Conservation (phyloP, 257 asterid genomes). For the Solanum phureja region DNA sequence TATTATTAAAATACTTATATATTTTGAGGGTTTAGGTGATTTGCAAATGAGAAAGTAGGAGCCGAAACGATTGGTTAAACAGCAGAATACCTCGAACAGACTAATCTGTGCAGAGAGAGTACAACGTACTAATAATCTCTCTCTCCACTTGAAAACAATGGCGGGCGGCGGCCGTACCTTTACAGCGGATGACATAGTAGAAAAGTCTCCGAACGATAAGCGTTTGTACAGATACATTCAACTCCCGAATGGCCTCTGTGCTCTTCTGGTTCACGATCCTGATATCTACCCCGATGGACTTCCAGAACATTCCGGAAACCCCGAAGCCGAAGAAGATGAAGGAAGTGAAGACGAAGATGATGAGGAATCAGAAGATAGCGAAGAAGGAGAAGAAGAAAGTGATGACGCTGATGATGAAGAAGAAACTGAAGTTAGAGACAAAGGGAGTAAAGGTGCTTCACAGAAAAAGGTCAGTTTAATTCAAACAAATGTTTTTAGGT, state of each 20-base stretch:
- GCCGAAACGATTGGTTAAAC: neutral
- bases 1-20: no score
- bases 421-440: conserved; percentile 16
- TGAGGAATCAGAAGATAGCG: conserved; percentile 23
- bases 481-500: neutral
- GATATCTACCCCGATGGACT: conserved; percentile 53
- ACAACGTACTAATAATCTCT: neutral
- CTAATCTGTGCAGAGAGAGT: neutral
- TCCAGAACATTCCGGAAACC: neutral
- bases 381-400: conserved; percentile 21
- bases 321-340: neutral
- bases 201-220: conserved; percentile 75
- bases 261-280: conserved; percentile 90
- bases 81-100: neutral
- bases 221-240: conserved; percentile 78
- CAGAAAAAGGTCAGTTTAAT: conserved; percentile 60
- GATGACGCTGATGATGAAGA: conserved; percentile 31
- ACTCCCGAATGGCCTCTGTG: conserved; percentile 78
- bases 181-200: conserved; percentile 73
- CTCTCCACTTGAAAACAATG: conserved; percentile 19
- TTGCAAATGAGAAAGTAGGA: neutral
- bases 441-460: conserved; percentile 28
- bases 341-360: conserved; percentile 24
- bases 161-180: conserved; percentile 36
- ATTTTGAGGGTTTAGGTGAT: neutral